Evolutionary conservation across 2,329 filamentous ascomycete genomes (phyloP).

Genomic region (Pseudogymnoascus sp.): DNA sequence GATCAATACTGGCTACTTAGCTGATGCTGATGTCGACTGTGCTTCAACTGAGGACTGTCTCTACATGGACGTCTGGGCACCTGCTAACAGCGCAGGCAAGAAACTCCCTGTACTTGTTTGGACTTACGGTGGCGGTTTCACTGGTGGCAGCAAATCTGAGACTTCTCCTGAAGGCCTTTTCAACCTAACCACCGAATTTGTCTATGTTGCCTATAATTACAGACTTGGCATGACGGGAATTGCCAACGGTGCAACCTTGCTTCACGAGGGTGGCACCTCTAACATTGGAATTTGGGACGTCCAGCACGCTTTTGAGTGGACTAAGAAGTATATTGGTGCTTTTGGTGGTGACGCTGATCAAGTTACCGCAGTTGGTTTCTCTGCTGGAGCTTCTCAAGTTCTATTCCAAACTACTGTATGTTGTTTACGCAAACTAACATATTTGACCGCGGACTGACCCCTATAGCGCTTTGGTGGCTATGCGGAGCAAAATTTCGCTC

Average conservation of each 20-base stretch:
- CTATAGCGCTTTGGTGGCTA: conserved; percentile 29
- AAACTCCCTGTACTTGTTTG: conserved; percentile 30
- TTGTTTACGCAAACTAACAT: neutral
- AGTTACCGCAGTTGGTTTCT: conserved; percentile 45
- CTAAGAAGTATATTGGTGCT: conserved; percentile 39
- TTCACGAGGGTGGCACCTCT: conserved; percentile 28
- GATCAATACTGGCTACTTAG: conserved; percentile 32
- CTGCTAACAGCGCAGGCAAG: conserved; percentile 24
- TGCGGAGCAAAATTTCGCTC: conserved; percentile 29
- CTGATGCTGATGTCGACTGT: conserved; percentile 31
- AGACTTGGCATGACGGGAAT: conserved; percentile 30
- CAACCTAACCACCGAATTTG: conserved; percentile 28
- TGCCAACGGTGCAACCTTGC: conserved; percentile 26
- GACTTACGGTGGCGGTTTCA: conserved; percentile 30
- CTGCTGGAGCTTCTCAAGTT: conserved; percentile 41
- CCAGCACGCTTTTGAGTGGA: conserved; percentile 43
- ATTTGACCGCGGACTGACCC: neutral
- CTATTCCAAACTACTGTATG: conserved; percentile 29
- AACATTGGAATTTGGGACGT: conserved; percentile 33
- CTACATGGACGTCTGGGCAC: conserved; percentile 26
- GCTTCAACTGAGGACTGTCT: conserved; percentile 22
- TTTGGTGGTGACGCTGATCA: conserved; percentile 41
- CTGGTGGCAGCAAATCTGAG: conserved; percentile 28
- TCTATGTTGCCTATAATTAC: conserved; percentile 33
- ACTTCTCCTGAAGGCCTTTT: conserved; percentile 34